Base-by-base conservation (phyloP, 768 basidiomycete genomes). In the Lentinus brumalis region DNA sequence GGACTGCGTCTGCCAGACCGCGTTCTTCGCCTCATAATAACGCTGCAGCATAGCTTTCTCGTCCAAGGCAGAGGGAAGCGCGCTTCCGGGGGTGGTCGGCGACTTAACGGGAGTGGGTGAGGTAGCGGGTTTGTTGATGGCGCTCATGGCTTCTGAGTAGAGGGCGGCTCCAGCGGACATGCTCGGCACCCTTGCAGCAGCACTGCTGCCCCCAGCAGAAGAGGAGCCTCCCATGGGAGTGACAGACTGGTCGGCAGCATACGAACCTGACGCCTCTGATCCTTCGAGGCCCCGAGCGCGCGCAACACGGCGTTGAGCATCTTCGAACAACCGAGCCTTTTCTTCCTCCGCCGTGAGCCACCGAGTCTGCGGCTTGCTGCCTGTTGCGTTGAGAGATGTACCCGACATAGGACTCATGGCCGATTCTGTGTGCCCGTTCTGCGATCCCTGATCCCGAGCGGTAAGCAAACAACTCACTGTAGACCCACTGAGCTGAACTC, bases 301-400 rank as follows among this genome's bases (percentile, higher is more conserved):
- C 57, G 77, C 79, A 2, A 85, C 91, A n/a, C 82, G 86, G 1
- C 81, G 83, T 67, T 87, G 86, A 0, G 91, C 90, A 51, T 84
- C 71, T 52, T 88, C 78, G 71, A 82, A 92, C n/a, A 91, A 69
- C n/a, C 81, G 78, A 1, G 81, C 73, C 67, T 94, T 93, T 70
- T 94, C 92, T 57, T 86, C 83, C 72, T 92, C 91, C 0, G 92
- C 89, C 1, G 86, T 81, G 7, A 77, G 77, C 89, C 88, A 92
- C 41, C 71, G 70, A 32, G 55, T 57, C 18, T 60, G 63, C 67
- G 50, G 41, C 65, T 64, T 57, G 72, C 54, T 50, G 70, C 56
- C 14, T 1, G 54, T 12, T 69, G 59, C 32, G 3, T 47, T 12
- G n/a, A 53, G 39, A 6, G 55, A 32, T 5, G 29, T 39, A 16